These are phyloP conservation scores for Neonectria neomacrospora DNA, from an alignment of 2,329 filamentous ascomycete genomes.

Conservation along the genomic window DNA sequence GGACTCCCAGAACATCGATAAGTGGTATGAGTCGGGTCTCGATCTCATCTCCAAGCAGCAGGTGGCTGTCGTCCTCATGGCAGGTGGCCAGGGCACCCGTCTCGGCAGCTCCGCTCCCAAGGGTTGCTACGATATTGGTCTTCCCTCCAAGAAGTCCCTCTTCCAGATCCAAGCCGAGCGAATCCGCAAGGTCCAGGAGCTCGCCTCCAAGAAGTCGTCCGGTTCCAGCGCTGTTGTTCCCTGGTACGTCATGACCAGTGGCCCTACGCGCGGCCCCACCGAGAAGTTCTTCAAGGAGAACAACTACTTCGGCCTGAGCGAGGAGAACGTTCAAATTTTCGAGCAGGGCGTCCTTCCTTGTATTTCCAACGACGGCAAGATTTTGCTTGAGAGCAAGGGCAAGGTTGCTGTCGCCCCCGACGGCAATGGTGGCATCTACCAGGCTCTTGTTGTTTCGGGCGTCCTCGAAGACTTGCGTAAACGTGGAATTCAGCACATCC, in stretches of 20 bases:
- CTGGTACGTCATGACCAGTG: constrained; percentile 99
- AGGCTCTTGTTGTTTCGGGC: constrained; percentile 83
- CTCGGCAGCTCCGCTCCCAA: constrained; percentile 95
- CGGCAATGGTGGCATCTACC: constrained; percentile 96
- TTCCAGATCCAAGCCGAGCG: constrained; percentile 98
- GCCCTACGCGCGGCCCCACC: constrained; percentile 91
- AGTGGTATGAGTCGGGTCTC: constrained; percentile 86
- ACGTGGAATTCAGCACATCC: constrained; percentile 92
- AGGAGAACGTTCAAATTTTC: constrained; percentile 90
- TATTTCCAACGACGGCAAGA: constrained; percentile 98
- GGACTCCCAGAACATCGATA: constrained; percentile 77
- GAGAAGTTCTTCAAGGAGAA: constrained; percentile 92
- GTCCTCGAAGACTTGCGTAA: constrained; percentile 88
- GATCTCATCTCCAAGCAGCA: constrained; percentile 82
- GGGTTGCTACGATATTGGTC: constrained; percentile 95
- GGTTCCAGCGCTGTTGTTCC: constrained; percentile 73
- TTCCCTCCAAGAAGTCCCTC: constrained; percentile 91
- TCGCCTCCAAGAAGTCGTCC: constrained; percentile 78
- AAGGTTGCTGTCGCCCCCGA: constrained; percentile 95
- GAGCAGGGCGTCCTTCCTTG: constrained; percentile 97
- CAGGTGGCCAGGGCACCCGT: constrained; percentile 94
- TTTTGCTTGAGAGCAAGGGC: constrained; percentile 88
- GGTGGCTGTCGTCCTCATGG: constrained; percentile 92
- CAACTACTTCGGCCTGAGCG: constrained; percentile 87
- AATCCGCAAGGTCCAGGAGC: constrained; percentile 84